Evolutionary conservation across 2,329 filamentous ascomycete species (phyloP).

Genomic region (Bipolaris zeicola): DNA sequence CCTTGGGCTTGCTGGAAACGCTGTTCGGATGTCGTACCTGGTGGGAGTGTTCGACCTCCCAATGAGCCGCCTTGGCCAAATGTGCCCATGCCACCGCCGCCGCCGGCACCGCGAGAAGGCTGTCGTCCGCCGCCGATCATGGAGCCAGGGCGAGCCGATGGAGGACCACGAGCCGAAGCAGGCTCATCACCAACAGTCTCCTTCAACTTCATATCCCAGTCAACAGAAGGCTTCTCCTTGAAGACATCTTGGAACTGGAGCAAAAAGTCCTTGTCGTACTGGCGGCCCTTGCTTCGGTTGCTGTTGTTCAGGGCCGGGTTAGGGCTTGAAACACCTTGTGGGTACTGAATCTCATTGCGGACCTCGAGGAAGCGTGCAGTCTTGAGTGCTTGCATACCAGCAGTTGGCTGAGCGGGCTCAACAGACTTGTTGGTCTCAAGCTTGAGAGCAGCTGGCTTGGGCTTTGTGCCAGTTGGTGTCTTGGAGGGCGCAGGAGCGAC

Average conservation of each 20-base stretch:
- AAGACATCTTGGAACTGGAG: slow-evolving; percentile 96
- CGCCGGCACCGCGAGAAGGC: slow-evolving; percentile 49
- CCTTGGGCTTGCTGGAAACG: slow-evolving; percentile 61
- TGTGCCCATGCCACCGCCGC: slow-evolving; percentile 66
- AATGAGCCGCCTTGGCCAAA: slow-evolving; percentile 59
- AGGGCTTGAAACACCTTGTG: slow-evolving; percentile 74
- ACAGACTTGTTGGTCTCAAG: slow-evolving; percentile 84
- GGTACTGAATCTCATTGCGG: slow-evolving; percentile 79
- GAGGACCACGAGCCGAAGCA: slow-evolving; percentile 65
- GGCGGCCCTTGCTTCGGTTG: slow-evolving; percentile 82
- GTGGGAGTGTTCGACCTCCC: slow-evolving; percentile 64
- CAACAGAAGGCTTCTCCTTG: slow-evolving; percentile 91
- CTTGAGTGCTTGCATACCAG: slow-evolving; percentile 90
- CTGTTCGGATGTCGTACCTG: slow-evolving; percentile 77
- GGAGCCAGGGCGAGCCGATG: slow-evolving; percentile 62
- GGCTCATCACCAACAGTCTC: slow-evolving; percentile 81
- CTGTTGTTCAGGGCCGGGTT: slow-evolving; percentile 89
- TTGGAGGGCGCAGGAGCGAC: slow-evolving; percentile 31
- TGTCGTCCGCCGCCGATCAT: slow-evolving; percentile 57
- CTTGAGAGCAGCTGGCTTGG: slow-evolving; percentile 88
- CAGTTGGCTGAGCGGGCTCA: slow-evolving; percentile 90
- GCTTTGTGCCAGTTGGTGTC: slow-evolving; percentile 64
- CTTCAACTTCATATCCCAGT: slow-evolving; percentile 90
- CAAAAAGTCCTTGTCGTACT: slow-evolving; percentile 94
- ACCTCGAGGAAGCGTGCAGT: slow-evolving; percentile 86